Evolutionary conservation across 2,329 filamentous ascomycete genomes (phyloP), one percentile per base, ranked within the genome.

Genomic region (Fusarium papillatum): DNA sequence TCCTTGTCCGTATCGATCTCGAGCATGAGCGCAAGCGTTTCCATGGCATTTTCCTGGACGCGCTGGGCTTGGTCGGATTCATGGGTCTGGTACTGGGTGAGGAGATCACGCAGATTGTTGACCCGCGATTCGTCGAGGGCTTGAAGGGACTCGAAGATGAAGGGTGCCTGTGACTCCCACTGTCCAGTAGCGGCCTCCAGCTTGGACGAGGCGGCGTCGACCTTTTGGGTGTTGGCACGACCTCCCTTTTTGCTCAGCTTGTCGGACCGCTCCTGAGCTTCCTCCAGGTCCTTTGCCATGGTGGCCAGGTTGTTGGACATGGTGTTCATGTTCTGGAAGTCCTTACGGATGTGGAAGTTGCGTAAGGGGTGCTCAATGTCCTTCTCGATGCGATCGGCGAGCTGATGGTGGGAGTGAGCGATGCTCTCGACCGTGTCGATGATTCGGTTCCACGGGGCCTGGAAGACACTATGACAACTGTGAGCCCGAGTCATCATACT

Each of bases 151-250:
- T 99, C 97, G 81, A 98, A 98, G 72, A 98, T 94, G 84, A 95
- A 98, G 1, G 97, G 97, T 17, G 97, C 95, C 83, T 98, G 95
- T 1, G 95, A 95, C 68, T 98, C 93, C 97, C 97, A 99, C 82
- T 98, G 94, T 76, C 93, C 90, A 55, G 89, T 91, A n/a, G 95
- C 93, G 71, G 92, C 92, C 75, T 98, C 94, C 53, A 97, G 90
- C 75, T 92, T 93, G 22, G 91, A 87, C 14, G 91, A 89, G 16
- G 95, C 95, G 73, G 89, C 90, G 53, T 95, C 94, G 46, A 97
- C 90, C 84, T 97, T 98, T 70, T 92, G 91, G 4, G 93, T 90
- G 79, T 92, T 95, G 50, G 93, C 92, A 84, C 93, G 95, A 66
- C 90, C 90, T 72, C 94, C 95, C 84, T 96, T 98, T 81, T 90